Percentiles rank a stretch among this genome's conserved stretches.
Evolutionary conservation across 306 rosid species (phyloP).

Genomic region (Sicyos edulis): DNA sequence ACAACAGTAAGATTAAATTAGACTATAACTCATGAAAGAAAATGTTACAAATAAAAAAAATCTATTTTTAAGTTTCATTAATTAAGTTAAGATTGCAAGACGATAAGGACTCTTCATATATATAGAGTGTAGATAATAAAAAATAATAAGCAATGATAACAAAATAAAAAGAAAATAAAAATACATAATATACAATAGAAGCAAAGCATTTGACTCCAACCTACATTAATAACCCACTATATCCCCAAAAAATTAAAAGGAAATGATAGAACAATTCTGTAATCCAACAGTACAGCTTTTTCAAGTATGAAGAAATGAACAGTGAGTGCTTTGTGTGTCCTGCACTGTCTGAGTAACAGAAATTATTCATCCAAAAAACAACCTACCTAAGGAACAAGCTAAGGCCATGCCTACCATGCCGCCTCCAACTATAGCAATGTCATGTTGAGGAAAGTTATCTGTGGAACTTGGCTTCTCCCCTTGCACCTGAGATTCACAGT

Average conservation of each 20-base stretch:
- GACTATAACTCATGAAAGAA: not conserved
- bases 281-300: not conserved
- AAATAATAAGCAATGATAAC: not conserved
- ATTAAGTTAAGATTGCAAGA: not conserved
- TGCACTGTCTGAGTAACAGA: not conserved
- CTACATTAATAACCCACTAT: not conserved
- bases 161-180: not conserved
- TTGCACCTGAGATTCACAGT: slow-evolving; percentile 39
- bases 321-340: not conserved
- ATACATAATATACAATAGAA: not conserved
- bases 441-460: slow-evolving; percentile 46
- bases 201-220: not conserved
- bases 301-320: not conserved
- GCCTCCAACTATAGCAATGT: slow-evolving; percentile 91
- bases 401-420: slow-evolving; percentile 95
- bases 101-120: not conserved
- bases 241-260: not conserved
- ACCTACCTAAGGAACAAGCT: slow-evolving; percentile 91
- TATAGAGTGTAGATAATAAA: not conserved
- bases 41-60: not conserved
- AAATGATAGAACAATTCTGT: not conserved
- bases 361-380: slow-evolving; percentile 17
- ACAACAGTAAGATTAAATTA: slow-evolving; percentile 18
- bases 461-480: slow-evolving; percentile 32
- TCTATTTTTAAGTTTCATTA: not conserved